These are phyloP conservation scores for Perilla frutescens DNA, from an alignment of 257 asterid species.

Conservation along the genomic window DNA sequence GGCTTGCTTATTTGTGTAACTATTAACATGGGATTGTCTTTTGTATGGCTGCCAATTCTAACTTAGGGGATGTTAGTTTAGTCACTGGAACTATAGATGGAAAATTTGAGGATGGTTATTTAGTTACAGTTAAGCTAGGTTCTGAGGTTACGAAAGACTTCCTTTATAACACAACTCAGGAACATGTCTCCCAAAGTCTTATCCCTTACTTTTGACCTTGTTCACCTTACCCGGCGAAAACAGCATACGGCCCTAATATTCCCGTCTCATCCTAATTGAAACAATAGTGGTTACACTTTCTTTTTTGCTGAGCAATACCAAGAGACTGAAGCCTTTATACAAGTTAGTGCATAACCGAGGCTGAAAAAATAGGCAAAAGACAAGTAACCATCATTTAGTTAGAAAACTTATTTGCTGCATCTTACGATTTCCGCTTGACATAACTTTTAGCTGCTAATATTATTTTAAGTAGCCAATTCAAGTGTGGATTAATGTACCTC, in stretches of 20 bases:
- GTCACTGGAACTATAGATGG: slow-evolving; percentile 86
- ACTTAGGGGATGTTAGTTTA: slow-evolving; percentile 61
- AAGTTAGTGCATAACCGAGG: slow-evolving; percentile 54
- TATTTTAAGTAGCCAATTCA: not conserved
- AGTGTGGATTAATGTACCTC: not conserved
- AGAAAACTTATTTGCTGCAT: slow-evolving; percentile 5
- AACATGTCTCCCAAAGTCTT: slow-evolving; percentile 42
- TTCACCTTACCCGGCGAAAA: slow-evolving; percentile 53
- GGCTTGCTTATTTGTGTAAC: not conserved
- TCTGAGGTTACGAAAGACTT: slow-evolving; percentile 77
- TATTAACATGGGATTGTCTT: slow-evolving; percentile 26
- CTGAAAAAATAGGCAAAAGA: slow-evolving; percentile 73
- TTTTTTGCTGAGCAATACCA: slow-evolving; percentile 87
- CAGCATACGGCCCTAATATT: slow-evolving; percentile 57
- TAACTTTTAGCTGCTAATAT: not conserved
- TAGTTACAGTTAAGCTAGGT: slow-evolving; percentile 72
- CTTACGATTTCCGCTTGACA: not conserved
- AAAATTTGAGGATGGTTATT: slow-evolving; percentile 85
- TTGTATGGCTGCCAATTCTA: slow-evolving; percentile 50
- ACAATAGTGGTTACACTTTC: slow-evolving; percentile 87
- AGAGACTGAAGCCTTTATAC: slow-evolving; percentile 70
- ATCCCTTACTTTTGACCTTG: slow-evolving; percentile 35
- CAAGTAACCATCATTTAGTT: not conserved
- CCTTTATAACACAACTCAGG: slow-evolving; percentile 68
- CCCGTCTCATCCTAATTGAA: slow-evolving; percentile 79